A percentile compares a stretch with the other conserved stretches of the same genome.
phyloP scores from a whole-genome alignment of 2,329 filamentous ascomycete genomes.

The Fusarium sp. region DNA sequence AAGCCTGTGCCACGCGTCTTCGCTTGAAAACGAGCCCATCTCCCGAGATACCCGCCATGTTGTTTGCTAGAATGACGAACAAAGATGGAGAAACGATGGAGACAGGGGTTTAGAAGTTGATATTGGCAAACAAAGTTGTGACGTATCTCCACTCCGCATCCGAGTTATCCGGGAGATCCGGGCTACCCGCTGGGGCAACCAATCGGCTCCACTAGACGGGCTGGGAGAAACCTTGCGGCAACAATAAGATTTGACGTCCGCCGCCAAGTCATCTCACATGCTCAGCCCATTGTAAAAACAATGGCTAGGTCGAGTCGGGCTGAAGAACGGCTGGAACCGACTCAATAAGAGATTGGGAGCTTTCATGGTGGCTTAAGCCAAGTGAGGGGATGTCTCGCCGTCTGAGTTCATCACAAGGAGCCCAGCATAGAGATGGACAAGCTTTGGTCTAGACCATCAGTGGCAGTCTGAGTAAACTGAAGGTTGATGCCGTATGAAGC shows the following conservation, averaged over 20 bases:
- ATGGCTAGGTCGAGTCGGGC: neutral
- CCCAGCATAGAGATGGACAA: neutral
- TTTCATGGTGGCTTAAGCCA: neutral
- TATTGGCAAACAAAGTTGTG: neutral
- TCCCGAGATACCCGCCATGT: neutral
- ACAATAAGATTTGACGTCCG: neutral
- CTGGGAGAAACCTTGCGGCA: neutral
- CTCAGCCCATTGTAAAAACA: neutral
- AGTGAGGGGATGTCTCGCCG: neutral
- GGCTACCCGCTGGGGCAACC: neutral
- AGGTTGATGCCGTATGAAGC: neutral
- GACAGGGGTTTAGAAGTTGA: neutral
- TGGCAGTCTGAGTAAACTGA: neutral
- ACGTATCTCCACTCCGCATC: neutral
- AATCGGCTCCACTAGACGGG: neutral
- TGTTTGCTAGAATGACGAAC: neutral
- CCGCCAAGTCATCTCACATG: neutral
- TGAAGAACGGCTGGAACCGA: neutral
- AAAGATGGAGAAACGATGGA: neutral
- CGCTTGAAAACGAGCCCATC: constrained; percentile 13
- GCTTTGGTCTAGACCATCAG: neutral
- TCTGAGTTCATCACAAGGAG: neutral
- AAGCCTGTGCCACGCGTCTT: constrained; percentile 41
- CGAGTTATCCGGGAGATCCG: constrained; percentile 1
- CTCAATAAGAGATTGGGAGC: neutral